A percentile compares a stretch with the other conserved stretches of the same genome.
Conservation (phyloP, 2,329 filamentous ascomycete species). For the Monosporascus sp. region DNA sequence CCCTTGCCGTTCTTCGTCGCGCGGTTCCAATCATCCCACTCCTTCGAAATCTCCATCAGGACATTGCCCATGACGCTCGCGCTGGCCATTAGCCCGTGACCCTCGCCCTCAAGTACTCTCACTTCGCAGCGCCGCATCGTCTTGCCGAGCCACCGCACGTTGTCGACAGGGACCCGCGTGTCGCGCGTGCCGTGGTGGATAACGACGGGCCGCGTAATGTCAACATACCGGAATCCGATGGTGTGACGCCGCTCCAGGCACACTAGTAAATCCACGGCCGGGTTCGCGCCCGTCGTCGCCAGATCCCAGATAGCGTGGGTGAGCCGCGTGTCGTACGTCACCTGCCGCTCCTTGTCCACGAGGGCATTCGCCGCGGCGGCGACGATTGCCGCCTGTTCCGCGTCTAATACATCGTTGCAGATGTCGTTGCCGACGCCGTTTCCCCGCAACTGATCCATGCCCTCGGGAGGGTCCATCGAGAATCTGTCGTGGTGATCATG, state of each 20-base stretch:
- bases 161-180: slow-evolving; percentile 87
- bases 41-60: slow-evolving; percentile 88
- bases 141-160: slow-evolving; percentile 90
- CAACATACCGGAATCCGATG: slow-evolving; percentile 95
- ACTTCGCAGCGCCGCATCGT: slow-evolving; percentile 93
- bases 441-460: slow-evolving; percentile 43
- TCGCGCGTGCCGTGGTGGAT: slow-evolving; percentile 93
- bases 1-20: slow-evolving; percentile 40
- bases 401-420: slow-evolving; percentile 5
- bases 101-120: slow-evolving; percentile 81
- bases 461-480: slow-evolving; percentile 35
- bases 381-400: slow-evolving; percentile 30
- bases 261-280: slow-evolving; percentile 86
- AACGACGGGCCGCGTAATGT: slow-evolving; percentile 85
- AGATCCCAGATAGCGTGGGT: slow-evolving; percentile 94
- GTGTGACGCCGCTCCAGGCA: slow-evolving; percentile 87
- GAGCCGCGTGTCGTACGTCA: slow-evolving; percentile 75
- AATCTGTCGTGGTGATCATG: slow-evolving; percentile 23
- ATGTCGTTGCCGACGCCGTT: slow-evolving; percentile 13
- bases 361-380: slow-evolving; percentile 56
- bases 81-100: slow-evolving; percentile 93
- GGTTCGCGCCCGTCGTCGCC: slow-evolving; percentile 86
- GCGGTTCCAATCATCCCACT: slow-evolving; percentile 86
- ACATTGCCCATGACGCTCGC: slow-evolving; percentile 89
- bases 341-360: slow-evolving; percentile 66